These are phyloP conservation scores for Bocquillonia castaneifolia DNA, from an alignment of 441 rosid genomes.

Conservation along the genomic window DNA sequence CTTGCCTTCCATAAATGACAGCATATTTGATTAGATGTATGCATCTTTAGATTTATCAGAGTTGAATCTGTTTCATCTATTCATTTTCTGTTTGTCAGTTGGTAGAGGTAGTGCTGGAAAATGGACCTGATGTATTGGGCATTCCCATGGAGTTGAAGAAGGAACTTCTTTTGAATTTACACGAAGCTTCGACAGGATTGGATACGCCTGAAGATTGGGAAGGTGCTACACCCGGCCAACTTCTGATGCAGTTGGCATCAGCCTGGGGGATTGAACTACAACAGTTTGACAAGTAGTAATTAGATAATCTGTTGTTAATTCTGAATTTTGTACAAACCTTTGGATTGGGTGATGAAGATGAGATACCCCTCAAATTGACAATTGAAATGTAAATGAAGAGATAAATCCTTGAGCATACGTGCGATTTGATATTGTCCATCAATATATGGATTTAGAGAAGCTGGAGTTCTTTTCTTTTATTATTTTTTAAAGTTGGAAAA, in stretches of 20 bases:
- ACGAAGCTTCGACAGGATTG: conserved; percentile 65
- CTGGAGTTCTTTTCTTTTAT: neutral
- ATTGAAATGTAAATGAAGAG: conserved; percentile 19
- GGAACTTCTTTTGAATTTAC: conserved; percentile 68
- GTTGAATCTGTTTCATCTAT: neutral
- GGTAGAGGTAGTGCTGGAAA: conserved; percentile 70
- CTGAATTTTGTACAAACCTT: conserved; percentile 9
- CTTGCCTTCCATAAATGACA: neutral
- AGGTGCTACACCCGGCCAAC: conserved; percentile 71
- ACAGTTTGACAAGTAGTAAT: conserved; percentile 50
- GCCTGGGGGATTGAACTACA: conserved; percentile 84
- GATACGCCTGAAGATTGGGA: conserved; percentile 95
- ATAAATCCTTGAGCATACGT: neutral
- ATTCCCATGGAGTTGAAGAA: conserved; percentile 83
- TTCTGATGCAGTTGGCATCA: conserved; percentile 76
- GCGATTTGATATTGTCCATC: neutral
- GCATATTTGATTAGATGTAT: neutral
- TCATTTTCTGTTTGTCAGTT: conserved; percentile 52
- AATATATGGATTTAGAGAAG: conserved; percentile 8
- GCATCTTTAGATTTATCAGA: neutral
- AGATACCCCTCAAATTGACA: neutral
- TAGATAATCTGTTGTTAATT: neutral
- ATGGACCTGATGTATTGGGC: conserved; percentile 62
- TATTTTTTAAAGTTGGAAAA: too few species aligned
- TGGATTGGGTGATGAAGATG: conserved; percentile 8